Conservation (phyloP, 176 grass and related monocot species). For the Alopecurus myosuroides region DNA sequence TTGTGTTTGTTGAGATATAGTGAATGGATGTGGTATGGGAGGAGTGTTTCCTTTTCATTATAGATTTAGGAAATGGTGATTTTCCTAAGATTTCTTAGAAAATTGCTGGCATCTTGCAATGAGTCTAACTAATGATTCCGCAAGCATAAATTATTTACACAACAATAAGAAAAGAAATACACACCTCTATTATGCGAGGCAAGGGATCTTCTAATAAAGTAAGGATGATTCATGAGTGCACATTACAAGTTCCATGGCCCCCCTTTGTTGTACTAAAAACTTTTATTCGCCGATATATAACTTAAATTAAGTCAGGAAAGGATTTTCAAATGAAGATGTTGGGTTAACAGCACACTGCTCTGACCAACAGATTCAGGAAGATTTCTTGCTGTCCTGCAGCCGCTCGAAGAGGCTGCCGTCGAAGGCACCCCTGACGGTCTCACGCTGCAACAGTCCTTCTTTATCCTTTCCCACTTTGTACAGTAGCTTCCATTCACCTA, state of each 20-base stretch:
- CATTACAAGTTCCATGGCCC: background rate
- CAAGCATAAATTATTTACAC: background rate
- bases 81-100: background rate
- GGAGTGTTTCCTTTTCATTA: too few species aligned
- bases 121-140: background rate
- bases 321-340: background rate
- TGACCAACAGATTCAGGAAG: background rate
- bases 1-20: too few species aligned
- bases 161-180: background rate
- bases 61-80: background rate
- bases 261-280: background rate
- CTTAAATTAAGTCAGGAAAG: background rate
- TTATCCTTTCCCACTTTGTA: conserved; percentile 52
- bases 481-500: conserved; percentile 38
- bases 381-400: conserved; percentile 30
- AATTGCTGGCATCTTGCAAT: background rate
- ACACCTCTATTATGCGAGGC: background rate
- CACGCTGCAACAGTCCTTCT: conserved; percentile 35
- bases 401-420: conserved; percentile 62
- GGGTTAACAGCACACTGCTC: background rate
- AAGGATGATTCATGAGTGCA: background rate
- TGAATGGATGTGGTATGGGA: too few species aligned
- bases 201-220: background rate
- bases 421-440: conserved; percentile 30
- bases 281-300: background rate